phyloP scores from a whole-genome alignment of 441 rosid species.

The Syzygium malaccense region DNA sequence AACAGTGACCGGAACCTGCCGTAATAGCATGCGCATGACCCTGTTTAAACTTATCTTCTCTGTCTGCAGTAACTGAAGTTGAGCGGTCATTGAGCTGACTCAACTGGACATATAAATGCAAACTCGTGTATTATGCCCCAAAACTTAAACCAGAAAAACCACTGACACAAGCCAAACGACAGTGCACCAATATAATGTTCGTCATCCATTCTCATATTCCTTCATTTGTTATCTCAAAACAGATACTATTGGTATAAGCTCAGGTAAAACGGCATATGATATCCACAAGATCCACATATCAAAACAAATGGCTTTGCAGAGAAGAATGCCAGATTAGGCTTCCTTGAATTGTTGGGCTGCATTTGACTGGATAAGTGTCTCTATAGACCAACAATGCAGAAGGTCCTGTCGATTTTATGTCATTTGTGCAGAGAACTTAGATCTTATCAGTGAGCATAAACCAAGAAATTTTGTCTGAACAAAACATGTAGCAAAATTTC shows the following conservation, averaged over 20 bases:
- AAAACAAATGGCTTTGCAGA: not conserved
- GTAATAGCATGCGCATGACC: slow-evolving; percentile 4
- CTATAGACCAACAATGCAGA: not conserved
- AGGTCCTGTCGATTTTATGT: not conserved
- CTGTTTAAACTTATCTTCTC: not conserved
- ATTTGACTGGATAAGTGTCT: not conserved
- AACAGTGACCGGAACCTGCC: slow-evolving; percentile 85
- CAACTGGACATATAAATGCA: not conserved
- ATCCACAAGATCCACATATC: not conserved
- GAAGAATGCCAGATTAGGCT: not conserved
- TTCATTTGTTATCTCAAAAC: not conserved
- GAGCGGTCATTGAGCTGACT: too few species aligned
- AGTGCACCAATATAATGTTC: not conserved
- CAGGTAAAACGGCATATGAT: not conserved
- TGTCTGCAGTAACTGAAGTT: not conserved
- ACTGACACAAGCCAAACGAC: not conserved
- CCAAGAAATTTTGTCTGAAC: not conserved
- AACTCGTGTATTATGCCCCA: not conserved
- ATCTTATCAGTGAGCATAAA: not conserved
- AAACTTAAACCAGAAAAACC: not conserved
- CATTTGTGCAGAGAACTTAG: not conserved
- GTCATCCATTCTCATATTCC: not conserved
- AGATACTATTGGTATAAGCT: not conserved
- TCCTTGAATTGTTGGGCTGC: not conserved
- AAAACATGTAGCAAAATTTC: not conserved